Evolutionary conservation across 2,329 filamentous ascomycete genomes (phyloP).

Genomic region (Ascochyta viciae-villosae): DNA sequence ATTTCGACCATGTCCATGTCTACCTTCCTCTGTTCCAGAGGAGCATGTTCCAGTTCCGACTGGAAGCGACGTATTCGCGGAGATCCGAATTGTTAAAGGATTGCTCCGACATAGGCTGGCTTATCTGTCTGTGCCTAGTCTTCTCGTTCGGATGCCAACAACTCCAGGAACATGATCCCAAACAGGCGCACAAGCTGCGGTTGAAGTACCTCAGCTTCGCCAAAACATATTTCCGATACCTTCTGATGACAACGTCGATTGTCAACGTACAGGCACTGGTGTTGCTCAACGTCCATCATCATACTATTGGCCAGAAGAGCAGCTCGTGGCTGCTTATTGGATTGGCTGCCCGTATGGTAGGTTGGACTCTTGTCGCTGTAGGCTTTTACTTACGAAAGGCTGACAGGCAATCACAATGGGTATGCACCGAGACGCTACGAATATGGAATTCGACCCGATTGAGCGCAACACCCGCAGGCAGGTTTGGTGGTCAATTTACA

Average conservation of each 20-base stretch:
- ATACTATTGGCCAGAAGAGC: conserved; percentile 53
- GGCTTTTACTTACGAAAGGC: background rate
- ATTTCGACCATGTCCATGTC: conserved; percentile 51
- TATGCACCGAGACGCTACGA: conserved; percentile 53
- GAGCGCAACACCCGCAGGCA: conserved; percentile 36
- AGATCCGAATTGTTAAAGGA: conserved; percentile 27
- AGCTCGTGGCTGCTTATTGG: conserved; percentile 53
- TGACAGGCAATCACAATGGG: conserved; percentile 52
- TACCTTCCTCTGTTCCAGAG: conserved; percentile 50
- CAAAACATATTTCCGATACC: conserved; percentile 45
- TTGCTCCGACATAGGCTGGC: conserved; percentile 51
- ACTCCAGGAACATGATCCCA: conserved; percentile 41
- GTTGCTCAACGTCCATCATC: conserved; percentile 52
- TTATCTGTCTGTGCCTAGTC: conserved; percentile 52
- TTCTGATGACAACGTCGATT: conserved; percentile 49
- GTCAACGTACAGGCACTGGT: conserved; percentile 54
- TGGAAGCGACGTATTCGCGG: conserved; percentile 50
- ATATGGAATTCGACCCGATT: conserved; percentile 47
- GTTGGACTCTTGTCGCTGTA: background rate
- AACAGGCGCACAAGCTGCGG: conserved; percentile 27
- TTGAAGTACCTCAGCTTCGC: conserved; percentile 38
- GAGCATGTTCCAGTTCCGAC: conserved; percentile 50
- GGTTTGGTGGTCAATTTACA: conserved; percentile 39
- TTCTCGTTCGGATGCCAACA: conserved; percentile 53
- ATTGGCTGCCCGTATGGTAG: conserved; percentile 50